Evolutionary conservation across 1,139 yeast species (phyloP).

Genomic region (Taphrina pruni): DNA sequence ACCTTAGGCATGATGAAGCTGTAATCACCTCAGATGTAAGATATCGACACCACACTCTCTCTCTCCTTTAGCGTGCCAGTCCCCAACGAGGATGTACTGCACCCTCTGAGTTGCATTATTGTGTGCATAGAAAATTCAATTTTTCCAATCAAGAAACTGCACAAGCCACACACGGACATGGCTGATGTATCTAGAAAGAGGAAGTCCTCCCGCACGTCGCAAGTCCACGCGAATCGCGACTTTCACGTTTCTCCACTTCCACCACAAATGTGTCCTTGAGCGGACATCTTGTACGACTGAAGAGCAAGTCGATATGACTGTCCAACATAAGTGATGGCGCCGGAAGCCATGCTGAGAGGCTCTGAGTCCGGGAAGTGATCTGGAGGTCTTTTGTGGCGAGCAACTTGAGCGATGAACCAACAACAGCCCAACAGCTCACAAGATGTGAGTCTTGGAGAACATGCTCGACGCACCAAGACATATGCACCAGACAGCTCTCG

Average conservation of each 20-base stretch:
- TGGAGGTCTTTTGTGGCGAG: too few relatives aligned
- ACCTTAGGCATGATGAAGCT: conserved; percentile 25
- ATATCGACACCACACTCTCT: too few relatives aligned
- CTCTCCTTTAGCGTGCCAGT: too few relatives aligned
- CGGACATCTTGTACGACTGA: too few relatives aligned
- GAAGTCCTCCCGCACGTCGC: not conserved
- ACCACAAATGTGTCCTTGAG: not conserved
- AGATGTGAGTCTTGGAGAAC: not conserved
- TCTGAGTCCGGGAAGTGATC: too few relatives aligned
- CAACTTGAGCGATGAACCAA: not conserved
- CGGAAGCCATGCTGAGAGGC: too few relatives aligned
- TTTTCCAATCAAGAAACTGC: not conserved
- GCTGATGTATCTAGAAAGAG: not conserved
- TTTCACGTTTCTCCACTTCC: not conserved
- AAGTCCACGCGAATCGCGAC: conserved; percentile 1
- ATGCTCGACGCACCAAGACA: not conserved
- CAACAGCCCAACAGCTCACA: not conserved
- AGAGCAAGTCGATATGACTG: too few relatives aligned
- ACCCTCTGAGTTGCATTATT: not conserved
- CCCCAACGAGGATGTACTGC: too few relatives aligned
- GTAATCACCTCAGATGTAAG: too few relatives aligned
- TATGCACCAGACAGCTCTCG: not conserved
- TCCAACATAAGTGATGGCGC: too few relatives aligned
- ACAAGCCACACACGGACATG: conserved; percentile 23
- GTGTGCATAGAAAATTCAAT: not conserved